Base-by-base conservation (phyloP, 192 early-diverging fungal genomes). In the Backusella tarrabulga region DNA sequence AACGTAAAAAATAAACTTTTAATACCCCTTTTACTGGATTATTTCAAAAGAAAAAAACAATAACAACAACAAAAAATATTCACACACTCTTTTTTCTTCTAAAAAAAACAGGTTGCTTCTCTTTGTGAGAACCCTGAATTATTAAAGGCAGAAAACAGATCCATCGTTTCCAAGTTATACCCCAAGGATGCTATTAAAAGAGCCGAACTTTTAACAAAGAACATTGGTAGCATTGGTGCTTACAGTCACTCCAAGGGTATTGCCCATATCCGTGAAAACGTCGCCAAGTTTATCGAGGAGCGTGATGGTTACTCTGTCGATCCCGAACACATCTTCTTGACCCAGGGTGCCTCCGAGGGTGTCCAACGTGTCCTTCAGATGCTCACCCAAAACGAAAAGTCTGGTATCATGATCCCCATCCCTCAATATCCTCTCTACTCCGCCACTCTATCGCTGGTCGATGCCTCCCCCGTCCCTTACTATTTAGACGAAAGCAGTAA, bases 351-450 rank as follows among this genome's bases (percentile, higher is more conserved):
- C 15, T 95, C 93, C 38, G 88, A 93, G n/a, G 98, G 94, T 68
- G 95, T 99, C 19, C 97, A 99, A 86, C 87, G 89, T 1, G 89
- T 97, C 56, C 87, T 99, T 26, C 94, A 99, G 80, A 88, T 94
- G 77, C 81, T 98, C 26, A 93, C 96, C 40, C 86, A 92, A 44
- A 80, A 94, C 81, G 75, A 78, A 38, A 87, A 93, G 34, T 92
- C 96, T 50, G 98, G 98, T 36, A 94, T 99, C 80, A 96, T 99
- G 97, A 98, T 98, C 77, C 98, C 98, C 29, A 97, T 99, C 70
- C 98, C 98, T 41, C 98, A 99, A 81, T 99, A 99, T 80, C 98
- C 98, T 68, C 91, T 99, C 34, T 99, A 99, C 88, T 94, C 95
- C 12, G 98, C 97, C 34, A 93, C 95, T 0, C 87, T 99, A 63